Percentiles rank a stretch among this genome's conserved stretches.
Conservation (phyloP, 129 eudicot genomes). For the Logfia minima region DNA sequence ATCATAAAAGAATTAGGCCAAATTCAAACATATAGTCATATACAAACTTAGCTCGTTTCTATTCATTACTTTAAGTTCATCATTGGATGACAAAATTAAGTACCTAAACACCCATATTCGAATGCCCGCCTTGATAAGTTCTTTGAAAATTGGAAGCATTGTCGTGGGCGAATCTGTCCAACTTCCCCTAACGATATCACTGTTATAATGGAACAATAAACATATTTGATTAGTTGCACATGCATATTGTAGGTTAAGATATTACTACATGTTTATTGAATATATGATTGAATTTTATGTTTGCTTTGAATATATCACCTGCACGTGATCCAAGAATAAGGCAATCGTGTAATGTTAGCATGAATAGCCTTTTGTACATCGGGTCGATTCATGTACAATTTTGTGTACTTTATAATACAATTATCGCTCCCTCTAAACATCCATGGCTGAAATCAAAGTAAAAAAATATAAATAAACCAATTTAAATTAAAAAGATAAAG, state of each 20-base stretch:
- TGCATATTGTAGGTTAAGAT: too few relatives aligned
- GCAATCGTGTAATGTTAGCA: constrained; percentile 54
- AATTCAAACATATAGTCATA: not conserved
- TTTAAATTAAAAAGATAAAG: not conserved
- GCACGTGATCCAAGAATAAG: constrained; percentile 65
- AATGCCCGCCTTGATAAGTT: constrained; percentile 66
- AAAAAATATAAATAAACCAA: not conserved
- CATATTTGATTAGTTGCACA: not conserved
- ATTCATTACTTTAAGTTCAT: not conserved
- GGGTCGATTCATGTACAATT: constrained; percentile 53
- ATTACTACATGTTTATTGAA: not conserved
- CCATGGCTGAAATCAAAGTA: constrained; percentile 47
- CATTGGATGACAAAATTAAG: not conserved
- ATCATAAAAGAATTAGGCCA: not conserved
- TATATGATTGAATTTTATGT: not conserved
- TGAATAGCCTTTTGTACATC: constrained; percentile 77
- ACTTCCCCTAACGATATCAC: constrained; percentile 61
- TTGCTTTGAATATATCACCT: constrained; percentile 36
- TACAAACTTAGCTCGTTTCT: too few relatives aligned
- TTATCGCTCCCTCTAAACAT: constrained; percentile 57
- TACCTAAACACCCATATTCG: constrained; percentile 80
- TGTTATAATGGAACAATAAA: constrained; percentile 17
- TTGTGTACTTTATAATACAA: constrained; percentile 63
- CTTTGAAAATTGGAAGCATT: constrained; percentile 64
- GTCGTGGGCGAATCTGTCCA: constrained; percentile 78